Evolutionary conservation across 2,329 filamentous ascomycete species (phyloP).

Genomic region (Diplodia intermedia): DNA sequence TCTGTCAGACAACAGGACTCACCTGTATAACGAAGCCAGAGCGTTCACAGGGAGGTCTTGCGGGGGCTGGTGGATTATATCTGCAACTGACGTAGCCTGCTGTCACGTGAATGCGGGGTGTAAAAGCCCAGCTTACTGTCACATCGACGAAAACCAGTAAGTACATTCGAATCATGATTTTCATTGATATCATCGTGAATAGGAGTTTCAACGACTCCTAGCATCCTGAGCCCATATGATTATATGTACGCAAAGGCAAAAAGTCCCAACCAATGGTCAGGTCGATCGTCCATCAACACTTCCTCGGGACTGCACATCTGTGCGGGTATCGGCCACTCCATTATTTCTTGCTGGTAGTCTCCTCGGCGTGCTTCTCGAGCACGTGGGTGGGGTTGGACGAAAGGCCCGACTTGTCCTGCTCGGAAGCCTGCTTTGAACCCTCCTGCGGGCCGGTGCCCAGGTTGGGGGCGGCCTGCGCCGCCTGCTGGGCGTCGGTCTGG

Average conservation of each 20-base stretch:
- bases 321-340: conserved; percentile 11
- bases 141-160: neutral
- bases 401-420: conserved; percentile 58
- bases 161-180: conserved; percentile 1
- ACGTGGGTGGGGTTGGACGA: conserved; percentile 70
- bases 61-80: neutral
- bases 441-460: conserved; percentile 55
- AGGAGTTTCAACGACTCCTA: neutral
- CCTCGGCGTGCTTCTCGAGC: conserved; percentile 66
- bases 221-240: neutral
- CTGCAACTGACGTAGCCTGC: too few relatives aligned
- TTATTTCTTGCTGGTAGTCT: conserved; percentile 65
- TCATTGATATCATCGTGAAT: conserved; percentile 12
- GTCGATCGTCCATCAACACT: neutral
- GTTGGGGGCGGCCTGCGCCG: conserved; percentile 65
- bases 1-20: neutral
- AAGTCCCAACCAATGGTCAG: neutral
- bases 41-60: neutral
- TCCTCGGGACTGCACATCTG: neutral
- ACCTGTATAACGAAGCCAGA: neutral
- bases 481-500: conserved; percentile 70
- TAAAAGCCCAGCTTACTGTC: neutral
- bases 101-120: neutral
- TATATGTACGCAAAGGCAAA: neutral
- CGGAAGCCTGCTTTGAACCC: conserved; percentile 57